Percentiles rank a stretch among this genome's conserved stretches.
phyloP scores from a whole-genome alignment of 345 rosid genomes.

The Populus euphratica region DNA sequence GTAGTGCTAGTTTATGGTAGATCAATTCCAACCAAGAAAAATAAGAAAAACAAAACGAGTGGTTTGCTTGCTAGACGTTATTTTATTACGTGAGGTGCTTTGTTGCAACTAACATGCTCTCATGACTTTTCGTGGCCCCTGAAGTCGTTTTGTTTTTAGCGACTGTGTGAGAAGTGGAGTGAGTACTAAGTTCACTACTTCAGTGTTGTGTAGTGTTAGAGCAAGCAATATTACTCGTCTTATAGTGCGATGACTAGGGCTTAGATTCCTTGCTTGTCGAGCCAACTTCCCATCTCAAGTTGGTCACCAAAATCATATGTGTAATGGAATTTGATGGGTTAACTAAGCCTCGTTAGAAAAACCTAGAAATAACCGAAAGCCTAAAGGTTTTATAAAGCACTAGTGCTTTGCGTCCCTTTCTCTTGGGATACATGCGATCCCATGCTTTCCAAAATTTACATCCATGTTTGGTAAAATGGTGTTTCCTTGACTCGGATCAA shows the following conservation, averaged over 20 bases:
- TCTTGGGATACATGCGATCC: too few relatives aligned
- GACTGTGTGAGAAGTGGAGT: constrained; percentile 37
- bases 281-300: not conserved
- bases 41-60: constrained; percentile 9
- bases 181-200: constrained; percentile 48
- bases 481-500: too few relatives aligned
- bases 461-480: too few relatives aligned
- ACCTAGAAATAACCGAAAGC: too few relatives aligned
- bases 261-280: not conserved
- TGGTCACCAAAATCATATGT: not conserved
- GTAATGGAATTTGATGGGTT: not conserved
- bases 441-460: too few relatives aligned
- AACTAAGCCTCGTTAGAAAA: too few relatives aligned
- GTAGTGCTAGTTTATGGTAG: constrained; percentile 13
- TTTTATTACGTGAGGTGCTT: constrained; percentile 15
- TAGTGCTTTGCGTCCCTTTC: too few relatives aligned
- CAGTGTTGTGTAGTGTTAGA: constrained; percentile 3
- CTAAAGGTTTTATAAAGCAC: too few relatives aligned
- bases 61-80: constrained; percentile 13
- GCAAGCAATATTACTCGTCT: not conserved
- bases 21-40: constrained; percentile 29
- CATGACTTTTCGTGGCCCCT: constrained; percentile 23
- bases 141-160: constrained; percentile 12
- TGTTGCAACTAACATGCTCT: constrained; percentile 30
- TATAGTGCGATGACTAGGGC: not conserved